Conservation (phyloP, 352 stramenopile genomes). For the Phytophthora sansomeana region DNA sequence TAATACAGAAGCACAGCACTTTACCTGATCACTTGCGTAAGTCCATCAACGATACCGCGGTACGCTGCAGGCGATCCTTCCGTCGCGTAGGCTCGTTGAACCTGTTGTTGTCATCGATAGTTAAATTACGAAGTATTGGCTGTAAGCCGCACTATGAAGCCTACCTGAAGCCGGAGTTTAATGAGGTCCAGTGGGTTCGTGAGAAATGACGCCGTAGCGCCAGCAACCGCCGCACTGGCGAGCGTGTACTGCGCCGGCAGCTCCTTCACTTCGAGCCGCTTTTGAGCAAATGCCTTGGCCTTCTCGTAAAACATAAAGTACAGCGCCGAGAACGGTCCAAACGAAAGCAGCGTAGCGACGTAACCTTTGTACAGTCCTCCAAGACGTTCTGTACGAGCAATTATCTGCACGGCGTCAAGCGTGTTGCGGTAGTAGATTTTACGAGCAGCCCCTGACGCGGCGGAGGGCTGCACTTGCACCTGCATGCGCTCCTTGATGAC, state of each 20-base stretch:
- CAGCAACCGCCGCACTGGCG: conserved; percentile 79
- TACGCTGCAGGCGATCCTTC: conserved; percentile 49
- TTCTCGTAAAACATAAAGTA: conserved; percentile 99
- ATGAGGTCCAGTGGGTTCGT: conserved; percentile 98
- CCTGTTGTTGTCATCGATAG: conserved; percentile 21
- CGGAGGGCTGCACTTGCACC: conserved; percentile 77
- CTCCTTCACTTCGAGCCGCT: conserved; percentile 49
- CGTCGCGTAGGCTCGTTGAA: conserved; percentile 57
- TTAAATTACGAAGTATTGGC: conserved; percentile 5
- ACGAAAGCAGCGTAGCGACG: conserved; percentile 95
- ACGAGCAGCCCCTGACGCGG: background rate
- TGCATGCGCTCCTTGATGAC: conserved; percentile 99
- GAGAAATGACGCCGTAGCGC: conserved; percentile 93
- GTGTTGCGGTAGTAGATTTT: conserved; percentile 93
- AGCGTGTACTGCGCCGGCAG: conserved; percentile 73
- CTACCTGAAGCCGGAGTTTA: conserved; percentile 96
- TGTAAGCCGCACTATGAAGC: background rate
- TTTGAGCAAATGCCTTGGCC: conserved; percentile 65
- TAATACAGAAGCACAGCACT: conserved; percentile 5
- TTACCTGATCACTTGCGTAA: conserved; percentile 81
- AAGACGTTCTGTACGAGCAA: conserved; percentile 91
- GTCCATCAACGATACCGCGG: conserved; percentile 85
- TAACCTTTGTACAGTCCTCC: conserved; percentile 96
- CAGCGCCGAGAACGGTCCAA: conserved; percentile 97
- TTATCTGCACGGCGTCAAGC: conserved; percentile 91